phyloP scores from a whole-genome alignment of 148 eudicot genomes.

The Mesembryanthemum crystallinum region DNA sequence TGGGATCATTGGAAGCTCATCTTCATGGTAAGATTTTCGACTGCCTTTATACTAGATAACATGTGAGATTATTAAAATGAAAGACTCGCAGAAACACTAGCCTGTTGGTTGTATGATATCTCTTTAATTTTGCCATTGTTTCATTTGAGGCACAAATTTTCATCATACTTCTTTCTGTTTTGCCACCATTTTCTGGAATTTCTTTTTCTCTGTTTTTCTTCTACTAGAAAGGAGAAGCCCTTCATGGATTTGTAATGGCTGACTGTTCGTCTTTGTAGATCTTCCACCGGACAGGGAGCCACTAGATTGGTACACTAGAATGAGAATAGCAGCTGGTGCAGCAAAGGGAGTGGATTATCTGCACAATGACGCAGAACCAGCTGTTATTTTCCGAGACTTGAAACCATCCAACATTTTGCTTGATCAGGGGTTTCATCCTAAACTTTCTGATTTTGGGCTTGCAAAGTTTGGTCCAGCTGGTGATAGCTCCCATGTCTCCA shows the following conservation, averaged over 20 bases:
- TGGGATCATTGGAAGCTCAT: conserved; percentile 36
- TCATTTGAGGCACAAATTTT: not conserved
- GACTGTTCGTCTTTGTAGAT: conserved; percentile 22
- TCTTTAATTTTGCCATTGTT: not conserved
- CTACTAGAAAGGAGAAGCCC: too few species aligned
- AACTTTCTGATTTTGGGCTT: conserved; percentile 73
- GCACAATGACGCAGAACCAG: conserved; percentile 57
- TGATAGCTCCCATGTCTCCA: conserved; percentile 60
- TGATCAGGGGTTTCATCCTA: conserved; percentile 52
- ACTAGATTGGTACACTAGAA: conserved; percentile 57
- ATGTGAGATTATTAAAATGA: not conserved
- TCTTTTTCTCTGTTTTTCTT: not conserved
- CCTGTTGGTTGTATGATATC: not conserved
- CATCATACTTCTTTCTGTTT: not conserved
- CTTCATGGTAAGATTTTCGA: conserved; percentile 28
- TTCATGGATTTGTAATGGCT: not conserved
- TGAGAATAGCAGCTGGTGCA: conserved; percentile 57
- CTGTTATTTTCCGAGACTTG: conserved; percentile 67
- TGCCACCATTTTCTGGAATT: not conserved
- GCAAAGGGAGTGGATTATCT: conserved; percentile 69
- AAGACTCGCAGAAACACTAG: not conserved
- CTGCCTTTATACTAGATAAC: not conserved
- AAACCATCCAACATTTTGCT: conserved; percentile 69
- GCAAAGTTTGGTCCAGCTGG: conserved; percentile 69
- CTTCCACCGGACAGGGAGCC: conserved; percentile 44